Base-by-base conservation (phyloP, 176 grass and related monocot genomes). In the Ensete ventricosum region DNA sequence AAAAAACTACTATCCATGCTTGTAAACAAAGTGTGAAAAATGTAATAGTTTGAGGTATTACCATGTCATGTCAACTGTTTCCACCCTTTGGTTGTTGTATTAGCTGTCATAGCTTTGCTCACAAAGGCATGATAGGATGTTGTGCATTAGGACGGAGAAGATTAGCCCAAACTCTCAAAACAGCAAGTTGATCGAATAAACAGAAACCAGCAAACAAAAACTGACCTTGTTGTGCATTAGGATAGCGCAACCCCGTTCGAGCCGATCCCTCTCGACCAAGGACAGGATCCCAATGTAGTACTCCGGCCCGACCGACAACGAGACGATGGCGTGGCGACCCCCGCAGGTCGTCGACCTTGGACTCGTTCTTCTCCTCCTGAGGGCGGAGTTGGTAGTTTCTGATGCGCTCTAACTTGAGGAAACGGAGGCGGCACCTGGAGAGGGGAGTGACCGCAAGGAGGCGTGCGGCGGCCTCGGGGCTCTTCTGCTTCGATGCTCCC, bases 401-500 rank as follows among this genome's bases (percentile, higher is more conserved):
- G 53, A 74, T 57, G 72, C 72, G 53, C 53, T 74, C 53, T 1
- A 58, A 22, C 73, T 75, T 60, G 13, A 75, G 73, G 54, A 75
- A 25, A 2, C 73, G 73, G 26, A 75, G 73, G 25, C 73, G 26
- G 54, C 54, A 60, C 26, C 48, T 60, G 24, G 73, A 57, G 12
- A 59, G 73, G 23, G 73, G 73, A 0, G 73, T 75, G 53, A 75
- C 73, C 8, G 73, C n/a, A 8, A 54, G 73, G 24, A 75, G 14
- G 54, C 73, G 54, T 21, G n/a, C 72, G 3, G 72, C 53, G 14
- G 72, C 72, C 53, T 58, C 53, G 5, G 53, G 24, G n/a, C 72
- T 53, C 72, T 74, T 74, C 14, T 60, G 26, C 24, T 75, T 75
- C 53, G 73, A 53, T 75, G 26, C 73, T 75, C 59, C 25, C 54